A percentile compares a stretch with the other conserved stretches of the same genome.
These are phyloP conservation scores for Akebia trifoliata DNA, from an alignment of 164 flowering plant genomes.

Conservation along the genomic window DNA sequence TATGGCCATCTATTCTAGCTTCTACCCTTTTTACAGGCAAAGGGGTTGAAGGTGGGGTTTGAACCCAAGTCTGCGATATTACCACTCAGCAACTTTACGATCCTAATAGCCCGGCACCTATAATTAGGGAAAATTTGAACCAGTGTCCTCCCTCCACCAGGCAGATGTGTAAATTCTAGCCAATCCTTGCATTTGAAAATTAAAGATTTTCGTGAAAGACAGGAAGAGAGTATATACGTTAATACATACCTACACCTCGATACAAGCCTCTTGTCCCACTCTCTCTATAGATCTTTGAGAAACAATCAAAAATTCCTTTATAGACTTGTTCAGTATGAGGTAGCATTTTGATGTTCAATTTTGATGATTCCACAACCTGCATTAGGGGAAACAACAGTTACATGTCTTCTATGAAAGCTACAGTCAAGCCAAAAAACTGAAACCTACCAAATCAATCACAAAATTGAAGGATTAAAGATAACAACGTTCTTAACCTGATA, in stretches of 20 bases:
- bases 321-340: conserved; percentile 43
- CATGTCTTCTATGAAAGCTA: conserved; percentile 1
- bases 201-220: no score
- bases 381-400: conserved; percentile 9
- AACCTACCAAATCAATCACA: background rate
- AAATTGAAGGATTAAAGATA: background rate
- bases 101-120: no score
- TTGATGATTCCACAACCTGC: conserved; percentile 65
- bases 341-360: conserved; percentile 31
- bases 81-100: no score
- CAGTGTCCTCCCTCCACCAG: no score
- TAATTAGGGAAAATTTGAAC: no score
- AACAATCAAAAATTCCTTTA: conserved; percentile 82
- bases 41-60: no score
- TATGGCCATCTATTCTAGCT: no score
- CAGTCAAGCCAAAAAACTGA: background rate
- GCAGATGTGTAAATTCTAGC: no score
- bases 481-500: conserved; percentile 58
- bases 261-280: conserved; percentile 81
- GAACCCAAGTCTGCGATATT: no score
- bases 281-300: conserved; percentile 61
- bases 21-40: no score
- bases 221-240: background rate
- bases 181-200: no score
- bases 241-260: conserved; percentile 80